These are phyloP conservation scores for Cryphonectria radicalis DNA, from an alignment of 2,329 filamentous ascomycete species.

Conservation along the genomic window DNA sequence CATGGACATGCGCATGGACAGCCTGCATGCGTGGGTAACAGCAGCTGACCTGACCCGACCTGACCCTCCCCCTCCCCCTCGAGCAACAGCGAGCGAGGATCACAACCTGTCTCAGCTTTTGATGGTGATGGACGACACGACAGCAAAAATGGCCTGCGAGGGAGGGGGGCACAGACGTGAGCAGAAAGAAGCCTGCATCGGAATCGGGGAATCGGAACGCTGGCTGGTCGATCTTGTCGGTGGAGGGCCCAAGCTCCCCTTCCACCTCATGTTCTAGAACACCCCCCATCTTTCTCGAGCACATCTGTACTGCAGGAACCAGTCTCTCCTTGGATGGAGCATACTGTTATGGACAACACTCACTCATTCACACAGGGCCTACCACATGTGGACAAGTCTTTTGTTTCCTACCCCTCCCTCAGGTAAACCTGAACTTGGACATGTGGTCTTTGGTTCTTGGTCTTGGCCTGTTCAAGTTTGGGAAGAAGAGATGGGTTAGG, in stretches of 20 bases:
- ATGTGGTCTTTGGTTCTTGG: neutral
- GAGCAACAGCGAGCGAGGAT: neutral
- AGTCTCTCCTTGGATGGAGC: neutral
- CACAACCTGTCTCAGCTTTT: neutral
- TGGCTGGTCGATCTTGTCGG: neutral
- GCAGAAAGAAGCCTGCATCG: neutral
- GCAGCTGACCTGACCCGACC: neutral
- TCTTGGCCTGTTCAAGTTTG: neutral
- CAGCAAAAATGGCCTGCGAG: neutral
- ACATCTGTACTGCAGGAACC: neutral
- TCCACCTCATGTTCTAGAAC: conserved; percentile 11
- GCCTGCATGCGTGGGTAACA: neutral
- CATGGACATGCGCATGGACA: conserved; percentile 1
- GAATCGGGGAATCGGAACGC: neutral
- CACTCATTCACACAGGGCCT: neutral
- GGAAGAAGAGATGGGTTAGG: neutral
- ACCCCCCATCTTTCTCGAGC: neutral
- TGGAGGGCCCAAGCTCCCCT: conserved; percentile 13
- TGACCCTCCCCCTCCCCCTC: neutral
- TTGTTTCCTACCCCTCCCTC: neutral
- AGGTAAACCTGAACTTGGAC: neutral
- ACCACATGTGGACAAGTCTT: neutral
- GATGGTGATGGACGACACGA: neutral
- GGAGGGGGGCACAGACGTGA: neutral
- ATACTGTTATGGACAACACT: neutral